Percentiles rank a stretch among this genome's conserved stretches.
phyloP scores from a whole-genome alignment of 2,329 filamentous ascomycete genomes.

The Cladosporium colombiae region DNA sequence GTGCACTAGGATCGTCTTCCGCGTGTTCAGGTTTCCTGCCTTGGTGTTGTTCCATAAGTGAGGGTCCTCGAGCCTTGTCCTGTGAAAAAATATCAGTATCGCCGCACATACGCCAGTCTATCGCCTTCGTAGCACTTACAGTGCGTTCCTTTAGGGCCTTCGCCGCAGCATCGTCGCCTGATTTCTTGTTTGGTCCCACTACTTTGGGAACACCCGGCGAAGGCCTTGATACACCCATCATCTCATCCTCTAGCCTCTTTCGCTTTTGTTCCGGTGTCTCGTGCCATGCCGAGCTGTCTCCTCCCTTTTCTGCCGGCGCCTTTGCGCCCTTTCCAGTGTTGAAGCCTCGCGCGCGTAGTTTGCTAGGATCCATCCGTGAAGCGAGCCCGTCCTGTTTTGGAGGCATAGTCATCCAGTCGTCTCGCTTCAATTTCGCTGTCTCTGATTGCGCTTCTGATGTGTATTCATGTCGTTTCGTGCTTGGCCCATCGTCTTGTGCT shows the following conservation, averaged over 20 bases:
- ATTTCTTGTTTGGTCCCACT: slow-evolving; percentile 11
- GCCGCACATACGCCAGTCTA: background rate
- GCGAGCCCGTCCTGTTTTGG: slow-evolving; percentile 52
- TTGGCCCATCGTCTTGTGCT: background rate
- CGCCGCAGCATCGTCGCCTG: slow-evolving; percentile 28
- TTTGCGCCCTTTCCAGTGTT: slow-evolving; percentile 66
- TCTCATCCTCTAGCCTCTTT: slow-evolving; percentile 75
- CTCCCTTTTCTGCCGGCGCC: slow-evolving; percentile 42
- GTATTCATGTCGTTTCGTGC: background rate
- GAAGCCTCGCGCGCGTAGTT: slow-evolving; percentile 79
- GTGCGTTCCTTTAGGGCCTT: slow-evolving; percentile 60
- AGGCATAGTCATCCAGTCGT: slow-evolving; percentile 63
- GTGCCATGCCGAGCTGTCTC: slow-evolving; percentile 70
- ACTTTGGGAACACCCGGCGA: slow-evolving; percentile 25
- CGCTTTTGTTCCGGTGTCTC: slow-evolving; percentile 89
- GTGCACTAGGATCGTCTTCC: slow-evolving; percentile 81
- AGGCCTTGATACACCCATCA: slow-evolving; percentile 67
- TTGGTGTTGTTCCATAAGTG: slow-evolving; percentile 50
- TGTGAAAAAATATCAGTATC: slow-evolving; percentile 31
- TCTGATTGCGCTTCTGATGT: slow-evolving; percentile 8
- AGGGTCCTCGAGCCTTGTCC: slow-evolving; percentile 45
- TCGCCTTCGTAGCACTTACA: slow-evolving; percentile 42
- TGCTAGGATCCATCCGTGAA: slow-evolving; percentile 76
- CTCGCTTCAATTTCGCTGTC: slow-evolving; percentile 59
- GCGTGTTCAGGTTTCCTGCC: slow-evolving; percentile 63